Evolutionary conservation across 192 early-diverging fungal genomes (phyloP), one percentile per base, ranked within the genome.

Genomic region (Physocladia obscura): DNA sequence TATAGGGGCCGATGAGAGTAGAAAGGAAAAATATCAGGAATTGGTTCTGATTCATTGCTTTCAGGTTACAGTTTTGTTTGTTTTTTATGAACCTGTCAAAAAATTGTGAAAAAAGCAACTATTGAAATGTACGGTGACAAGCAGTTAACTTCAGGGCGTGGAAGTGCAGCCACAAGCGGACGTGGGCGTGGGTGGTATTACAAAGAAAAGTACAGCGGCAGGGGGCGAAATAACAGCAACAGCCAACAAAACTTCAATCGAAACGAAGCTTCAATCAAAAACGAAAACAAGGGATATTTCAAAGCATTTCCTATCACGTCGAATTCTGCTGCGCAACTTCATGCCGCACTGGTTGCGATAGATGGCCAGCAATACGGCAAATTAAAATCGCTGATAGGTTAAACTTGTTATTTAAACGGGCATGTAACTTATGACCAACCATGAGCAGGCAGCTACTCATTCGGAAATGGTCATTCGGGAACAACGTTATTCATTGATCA

Each of bases 401-500:
- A 73, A 54, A 8, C 40, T 44, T 8, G 40, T 8, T 8, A 44
- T 8, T 44, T 8, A 8, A 44, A n/a, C 19, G 40, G 11, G 40
- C 19, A 44, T 44, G 40, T 19, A 13, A 44, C 40, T 44, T 44
- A 44, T 44, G 40, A 8, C 19, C 19, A 13, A 13, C 19, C 8
- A n/a, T 19, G 8, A 13, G 11, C 40, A 44, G 40, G 8, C 40
- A 44, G 8, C 19, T 8, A 8, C 40, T 44, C 67, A n/a, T 13
- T 11, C 3, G 55, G 22, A 24, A 6, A 31, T 19, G 48, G 56
- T 35, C 24, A 49, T 15, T 30, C 49, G 24, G 65, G 63, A 17
- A 26, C 54, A 34, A 26, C 32, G 48, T 26, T 73, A 5, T 74
- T 62, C n/a, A 50, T 73, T 13, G 71, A 71, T 51, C 31, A 73